Evolutionary conservation across 2,329 filamentous ascomycete genomes (phyloP).

Genomic region (Dryadomyces quercus-mongolicae): DNA sequence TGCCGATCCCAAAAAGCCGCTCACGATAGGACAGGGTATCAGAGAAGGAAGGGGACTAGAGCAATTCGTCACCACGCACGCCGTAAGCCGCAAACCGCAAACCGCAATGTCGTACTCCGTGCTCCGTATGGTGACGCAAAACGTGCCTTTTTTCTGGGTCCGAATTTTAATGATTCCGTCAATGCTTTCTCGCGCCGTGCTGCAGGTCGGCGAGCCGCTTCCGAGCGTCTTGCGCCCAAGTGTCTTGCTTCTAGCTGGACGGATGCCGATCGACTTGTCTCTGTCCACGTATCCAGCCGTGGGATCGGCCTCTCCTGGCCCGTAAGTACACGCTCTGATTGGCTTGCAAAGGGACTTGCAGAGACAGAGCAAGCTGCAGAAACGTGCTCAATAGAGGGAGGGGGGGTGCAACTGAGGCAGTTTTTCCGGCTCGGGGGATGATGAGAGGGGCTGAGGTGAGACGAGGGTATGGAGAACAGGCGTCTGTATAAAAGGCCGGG

Average conservation of each 20-base stretch:
- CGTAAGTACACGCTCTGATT: neutral
- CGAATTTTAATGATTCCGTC: no score
- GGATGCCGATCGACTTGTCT: neutral
- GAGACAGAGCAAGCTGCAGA: neutral
- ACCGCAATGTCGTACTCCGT: neutral
- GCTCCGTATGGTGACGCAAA: neutral
- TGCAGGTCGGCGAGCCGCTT: neutral
- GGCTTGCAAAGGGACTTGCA: neutral
- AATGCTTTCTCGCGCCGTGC: no score
- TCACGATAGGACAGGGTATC: no score
- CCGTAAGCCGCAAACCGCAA: no score
- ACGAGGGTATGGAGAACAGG: neutral
- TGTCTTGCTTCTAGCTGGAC: neutral
- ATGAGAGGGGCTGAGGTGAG: neutral
- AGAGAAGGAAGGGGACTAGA: no score
- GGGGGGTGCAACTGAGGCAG: neutral
- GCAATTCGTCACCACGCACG: no score
- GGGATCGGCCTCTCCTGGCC: neutral
- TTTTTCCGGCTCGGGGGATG: neutral
- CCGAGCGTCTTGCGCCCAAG: no score
- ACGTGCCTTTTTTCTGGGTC: neutral
- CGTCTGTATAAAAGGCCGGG: neutral
- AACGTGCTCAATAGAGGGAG: neutral
- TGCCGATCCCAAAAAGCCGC: no score
- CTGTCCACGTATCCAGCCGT: neutral